These are phyloP conservation scores for Pseudocercospora vitis DNA, from an alignment of 2,329 filamentous ascomycete genomes.

Conservation along the genomic window DNA sequence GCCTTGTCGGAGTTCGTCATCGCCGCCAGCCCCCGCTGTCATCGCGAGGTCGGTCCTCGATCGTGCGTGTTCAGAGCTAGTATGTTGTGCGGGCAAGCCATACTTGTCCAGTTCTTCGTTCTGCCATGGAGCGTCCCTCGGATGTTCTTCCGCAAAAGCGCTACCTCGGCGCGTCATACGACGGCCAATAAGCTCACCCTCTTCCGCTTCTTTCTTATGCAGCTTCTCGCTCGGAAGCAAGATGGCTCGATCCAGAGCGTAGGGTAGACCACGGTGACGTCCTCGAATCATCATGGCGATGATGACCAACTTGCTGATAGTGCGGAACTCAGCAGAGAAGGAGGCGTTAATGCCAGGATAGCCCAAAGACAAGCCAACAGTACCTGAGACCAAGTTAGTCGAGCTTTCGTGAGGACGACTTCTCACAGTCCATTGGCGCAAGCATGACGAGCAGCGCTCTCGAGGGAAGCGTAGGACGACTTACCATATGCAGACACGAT, in stretches of 20 bases:
- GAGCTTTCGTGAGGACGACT: too few relatives aligned
- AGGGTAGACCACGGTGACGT: conserved; percentile 64
- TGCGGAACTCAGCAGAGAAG: conserved; percentile 77
- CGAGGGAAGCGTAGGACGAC: too few relatives aligned
- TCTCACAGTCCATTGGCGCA: too few relatives aligned
- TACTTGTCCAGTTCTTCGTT: conserved; percentile 32
- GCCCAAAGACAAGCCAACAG: conserved; percentile 85
- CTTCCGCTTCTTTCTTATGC: conserved; percentile 58
- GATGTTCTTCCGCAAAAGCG: conserved; percentile 27
- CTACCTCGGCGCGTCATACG: conserved; percentile 34
- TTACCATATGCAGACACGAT: conserved; percentile 82
- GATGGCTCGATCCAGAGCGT: conserved; percentile 69
- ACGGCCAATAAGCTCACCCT: conserved; percentile 27
- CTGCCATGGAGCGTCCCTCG: conserved; percentile 26
- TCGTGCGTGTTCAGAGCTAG: neutral
- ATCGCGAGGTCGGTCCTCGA: conserved; percentile 18
- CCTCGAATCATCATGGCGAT: conserved; percentile 67
- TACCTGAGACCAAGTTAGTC: conserved; percentile 47
- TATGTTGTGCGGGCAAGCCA: conserved; percentile 32
- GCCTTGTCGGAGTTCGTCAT: conserved; percentile 18
- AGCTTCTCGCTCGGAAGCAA: conserved; percentile 66
- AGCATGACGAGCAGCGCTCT: too few relatives aligned
- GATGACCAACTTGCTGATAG: conserved; percentile 65
- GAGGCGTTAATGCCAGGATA: conserved; percentile 74
- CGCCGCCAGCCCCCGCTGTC: conserved; percentile 23